Conservation (phyloP, 345 rosid species). For the Trapa bicornis region DNA sequence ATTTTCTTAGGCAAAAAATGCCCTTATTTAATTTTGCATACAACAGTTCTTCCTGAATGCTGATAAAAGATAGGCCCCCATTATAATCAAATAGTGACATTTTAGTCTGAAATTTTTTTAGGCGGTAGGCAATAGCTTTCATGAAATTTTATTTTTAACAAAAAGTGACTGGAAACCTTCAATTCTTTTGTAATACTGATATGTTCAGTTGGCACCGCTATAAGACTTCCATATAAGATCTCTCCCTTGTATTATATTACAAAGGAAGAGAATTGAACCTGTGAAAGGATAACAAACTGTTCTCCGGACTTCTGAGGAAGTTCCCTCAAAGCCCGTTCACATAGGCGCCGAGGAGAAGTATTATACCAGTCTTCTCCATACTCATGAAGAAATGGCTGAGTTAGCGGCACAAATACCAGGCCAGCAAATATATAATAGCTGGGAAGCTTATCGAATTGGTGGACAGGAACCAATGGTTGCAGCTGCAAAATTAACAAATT, state of each 20-base stretch:
- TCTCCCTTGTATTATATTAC: neutral
- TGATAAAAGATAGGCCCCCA: neutral
- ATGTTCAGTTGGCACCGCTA: neutral
- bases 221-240: neutral
- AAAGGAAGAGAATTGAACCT: slow-evolving; percentile 31
- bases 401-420: slow-evolving; percentile 67
- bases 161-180: neutral
- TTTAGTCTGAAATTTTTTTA: neutral
- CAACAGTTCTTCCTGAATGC: neutral
- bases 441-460: slow-evolving; percentile 74
- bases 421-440: slow-evolving; percentile 96
- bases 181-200: neutral
- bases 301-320: slow-evolving; percentile 57
- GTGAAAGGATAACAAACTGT: slow-evolving; percentile 77
- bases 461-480: slow-evolving; percentile 83
- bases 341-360: slow-evolving; percentile 65
- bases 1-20: neutral
- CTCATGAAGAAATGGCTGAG: slow-evolving; percentile 83
- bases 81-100: neutral
- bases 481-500: slow-evolving; percentile 32
- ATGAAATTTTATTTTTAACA: neutral
- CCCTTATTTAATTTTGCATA: neutral
- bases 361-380: slow-evolving; percentile 95
- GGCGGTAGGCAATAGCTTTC: neutral
- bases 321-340: slow-evolving; percentile 70